Evolutionary conservation across 2,329 filamentous ascomycete genomes (phyloP).

Genomic region (Verticillium isaacii): DNA sequence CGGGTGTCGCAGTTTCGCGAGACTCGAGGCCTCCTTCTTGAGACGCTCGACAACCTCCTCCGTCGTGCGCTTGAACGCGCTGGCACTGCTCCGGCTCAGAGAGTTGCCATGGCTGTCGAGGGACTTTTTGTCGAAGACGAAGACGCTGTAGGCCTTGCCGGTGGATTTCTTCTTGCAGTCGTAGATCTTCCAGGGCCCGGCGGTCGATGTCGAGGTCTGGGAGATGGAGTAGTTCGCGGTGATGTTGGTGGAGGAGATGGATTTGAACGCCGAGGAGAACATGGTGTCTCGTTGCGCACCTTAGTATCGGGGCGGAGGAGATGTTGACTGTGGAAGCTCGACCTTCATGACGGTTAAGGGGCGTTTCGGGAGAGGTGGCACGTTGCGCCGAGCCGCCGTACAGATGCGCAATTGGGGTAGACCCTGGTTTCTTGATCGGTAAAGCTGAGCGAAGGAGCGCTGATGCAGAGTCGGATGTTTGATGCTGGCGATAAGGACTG

Average conservation of each 20-base stretch:
- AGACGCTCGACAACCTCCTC: constrained; percentile 89
- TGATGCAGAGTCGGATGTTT: neutral
- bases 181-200: constrained; percentile 96
- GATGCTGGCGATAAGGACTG: neutral
- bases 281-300: constrained; percentile 43
- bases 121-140: constrained; percentile 87
- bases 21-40: constrained; percentile 84
- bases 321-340: constrained; percentile 7
- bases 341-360: constrained; percentile 14
- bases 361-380: neutral
- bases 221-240: constrained; percentile 84
- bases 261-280: constrained; percentile 93
- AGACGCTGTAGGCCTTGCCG: constrained; percentile 82
- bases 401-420: neutral
- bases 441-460: neutral
- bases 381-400: constrained; percentile 9
- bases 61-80: constrained; percentile 71
- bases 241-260: constrained; percentile 87
- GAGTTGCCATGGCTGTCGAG: constrained; percentile 66
- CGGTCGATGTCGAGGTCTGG: constrained; percentile 67
- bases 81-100: constrained; percentile 57
- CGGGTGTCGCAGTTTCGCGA: constrained; percentile 85
- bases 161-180: constrained; percentile 96
- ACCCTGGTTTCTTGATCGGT: neutral
- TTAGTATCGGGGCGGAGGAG: constrained; percentile 8